phyloP scores from a whole-genome alignment of 2,329 filamentous ascomycete genomes.

The Lecanicillium sp. region DNA sequence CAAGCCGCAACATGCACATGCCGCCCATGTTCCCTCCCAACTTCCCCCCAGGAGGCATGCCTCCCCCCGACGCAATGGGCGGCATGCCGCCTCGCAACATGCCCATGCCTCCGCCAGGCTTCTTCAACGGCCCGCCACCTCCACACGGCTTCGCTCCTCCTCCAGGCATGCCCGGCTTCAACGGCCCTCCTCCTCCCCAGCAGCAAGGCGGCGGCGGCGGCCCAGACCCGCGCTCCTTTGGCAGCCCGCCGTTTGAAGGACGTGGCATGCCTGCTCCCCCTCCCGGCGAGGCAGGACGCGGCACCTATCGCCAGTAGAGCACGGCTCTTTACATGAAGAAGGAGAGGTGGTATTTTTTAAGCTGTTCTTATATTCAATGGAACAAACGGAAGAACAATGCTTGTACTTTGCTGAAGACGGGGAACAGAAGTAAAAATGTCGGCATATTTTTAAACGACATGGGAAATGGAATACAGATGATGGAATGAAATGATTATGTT shows the following conservation, averaged over 20 bases:
- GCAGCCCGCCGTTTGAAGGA: constrained; percentile 39
- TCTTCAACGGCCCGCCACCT: constrained; percentile 39
- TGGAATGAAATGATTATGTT: too few species aligned
- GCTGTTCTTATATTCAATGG: too few species aligned
- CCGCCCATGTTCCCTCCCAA: constrained; percentile 55
- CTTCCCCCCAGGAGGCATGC: constrained; percentile 43
- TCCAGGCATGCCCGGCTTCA: constrained; percentile 48
- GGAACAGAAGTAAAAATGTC: too few species aligned
- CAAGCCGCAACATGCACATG: constrained; percentile 38
- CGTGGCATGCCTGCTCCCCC: constrained; percentile 44
- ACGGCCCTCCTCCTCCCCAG: constrained; percentile 32
- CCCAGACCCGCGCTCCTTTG: constrained; percentile 38
- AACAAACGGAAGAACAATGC: too few species aligned
- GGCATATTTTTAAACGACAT: too few species aligned
- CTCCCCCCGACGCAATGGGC: constrained; percentile 39
- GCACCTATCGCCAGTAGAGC: neutral
- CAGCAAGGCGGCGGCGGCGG: too few species aligned
- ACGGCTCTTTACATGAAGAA: neutral
- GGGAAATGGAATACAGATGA: too few species aligned
- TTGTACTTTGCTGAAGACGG: too few species aligned
- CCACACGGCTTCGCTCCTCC: constrained; percentile 46
- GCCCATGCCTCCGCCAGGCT: constrained; percentile 48
- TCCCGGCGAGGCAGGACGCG: constrained; percentile 2
- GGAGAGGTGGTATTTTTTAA: too few species aligned
- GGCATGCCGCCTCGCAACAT: constrained; percentile 45